A percentile compares a stretch with the other conserved stretches of the same genome.
phyloP scores from a whole-genome alignment of 2,329 filamentous ascomycete species.

The Corniculantispora saksenae region DNA sequence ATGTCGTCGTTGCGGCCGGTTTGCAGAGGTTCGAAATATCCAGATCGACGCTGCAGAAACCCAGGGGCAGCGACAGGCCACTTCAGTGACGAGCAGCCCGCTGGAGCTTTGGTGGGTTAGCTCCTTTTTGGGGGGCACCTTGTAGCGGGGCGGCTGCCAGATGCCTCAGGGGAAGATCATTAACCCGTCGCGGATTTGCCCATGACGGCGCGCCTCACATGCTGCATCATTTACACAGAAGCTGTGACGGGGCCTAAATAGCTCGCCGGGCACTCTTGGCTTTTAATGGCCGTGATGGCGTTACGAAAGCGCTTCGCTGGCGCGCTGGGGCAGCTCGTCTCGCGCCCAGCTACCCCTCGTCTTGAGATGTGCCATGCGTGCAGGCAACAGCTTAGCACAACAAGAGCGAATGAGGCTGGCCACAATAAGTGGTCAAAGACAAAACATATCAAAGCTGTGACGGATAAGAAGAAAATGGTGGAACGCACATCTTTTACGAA shows the following conservation, averaged over 20 bases:
- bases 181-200: conserved; percentile 30
- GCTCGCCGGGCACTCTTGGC: background rate
- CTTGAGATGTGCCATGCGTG: conserved; percentile 48
- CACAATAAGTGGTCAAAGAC: conserved; percentile 97
- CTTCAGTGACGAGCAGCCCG: conserved; percentile 12
- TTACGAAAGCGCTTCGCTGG: background rate
- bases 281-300: background rate
- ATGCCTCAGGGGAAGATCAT: conserved; percentile 29
- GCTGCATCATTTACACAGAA: background rate
- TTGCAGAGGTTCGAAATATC: conserved; percentile 1
- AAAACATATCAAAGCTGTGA: conserved; percentile 88
- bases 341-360: background rate
- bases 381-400: conserved; percentile 50
- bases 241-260: background rate
- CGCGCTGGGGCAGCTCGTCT: background rate
- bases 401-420: conserved; percentile 56
- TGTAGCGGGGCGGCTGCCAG: background rate
- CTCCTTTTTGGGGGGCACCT: conserved; percentile 3
- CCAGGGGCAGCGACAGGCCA: conserved; percentile 13
- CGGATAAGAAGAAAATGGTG: conserved; percentile 76
- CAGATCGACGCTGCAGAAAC: conserved; percentile 2
- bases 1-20: conserved; percentile 15
- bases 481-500: conserved; percentile 69
- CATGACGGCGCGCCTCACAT: background rate
- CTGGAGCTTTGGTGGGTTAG: conserved; percentile 9